These are phyloP conservation scores for Salix udensis DNA, from an alignment of 345 rosid species.

Conservation along the genomic window DNA sequence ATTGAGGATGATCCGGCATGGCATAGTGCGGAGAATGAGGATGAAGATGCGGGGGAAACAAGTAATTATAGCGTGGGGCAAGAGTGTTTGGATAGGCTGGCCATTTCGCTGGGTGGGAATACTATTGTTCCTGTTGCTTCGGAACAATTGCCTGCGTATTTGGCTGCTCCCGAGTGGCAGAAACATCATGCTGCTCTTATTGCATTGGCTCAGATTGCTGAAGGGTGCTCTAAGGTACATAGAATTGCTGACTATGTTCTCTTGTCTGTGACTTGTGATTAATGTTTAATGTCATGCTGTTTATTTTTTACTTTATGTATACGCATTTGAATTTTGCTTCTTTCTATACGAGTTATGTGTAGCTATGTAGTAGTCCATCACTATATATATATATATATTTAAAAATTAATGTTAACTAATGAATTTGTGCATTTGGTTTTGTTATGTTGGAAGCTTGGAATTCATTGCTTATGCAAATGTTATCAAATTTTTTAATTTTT, in stretches of 20 bases:
- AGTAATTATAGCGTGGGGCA: constrained; percentile 94
- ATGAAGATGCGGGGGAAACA: constrained; percentile 91
- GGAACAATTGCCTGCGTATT: constrained; percentile 78
- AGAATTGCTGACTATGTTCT: neutral
- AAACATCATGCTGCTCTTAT: constrained; percentile 96
- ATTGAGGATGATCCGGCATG: constrained; percentile 90
- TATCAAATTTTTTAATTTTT: neutral
- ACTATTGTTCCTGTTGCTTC: constrained; percentile 96
- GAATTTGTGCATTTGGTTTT: neutral
- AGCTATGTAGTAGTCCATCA: neutral
- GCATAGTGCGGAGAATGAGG: constrained; percentile 87
- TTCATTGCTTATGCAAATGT: neutral
- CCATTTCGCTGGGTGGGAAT: constrained; percentile 92
- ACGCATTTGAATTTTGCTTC: neutral
- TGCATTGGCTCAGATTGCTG: constrained; percentile 98
- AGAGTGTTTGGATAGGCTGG: constrained; percentile 95
- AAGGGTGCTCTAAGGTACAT: constrained; percentile 92
- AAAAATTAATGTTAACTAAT: neutral
- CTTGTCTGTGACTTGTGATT: neutral
- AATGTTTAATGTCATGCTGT: neutral
- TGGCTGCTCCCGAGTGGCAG: constrained; percentile 97
- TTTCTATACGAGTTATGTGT: neutral
- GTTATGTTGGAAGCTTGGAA: neutral
- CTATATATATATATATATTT: neutral
- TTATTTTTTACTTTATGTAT: neutral